A percentile compares a stretch with the other conserved stretches of the same genome.
Conservation (phyloP, 1,139 yeast genomes). For the Suhomyces bribrorum region DNA sequence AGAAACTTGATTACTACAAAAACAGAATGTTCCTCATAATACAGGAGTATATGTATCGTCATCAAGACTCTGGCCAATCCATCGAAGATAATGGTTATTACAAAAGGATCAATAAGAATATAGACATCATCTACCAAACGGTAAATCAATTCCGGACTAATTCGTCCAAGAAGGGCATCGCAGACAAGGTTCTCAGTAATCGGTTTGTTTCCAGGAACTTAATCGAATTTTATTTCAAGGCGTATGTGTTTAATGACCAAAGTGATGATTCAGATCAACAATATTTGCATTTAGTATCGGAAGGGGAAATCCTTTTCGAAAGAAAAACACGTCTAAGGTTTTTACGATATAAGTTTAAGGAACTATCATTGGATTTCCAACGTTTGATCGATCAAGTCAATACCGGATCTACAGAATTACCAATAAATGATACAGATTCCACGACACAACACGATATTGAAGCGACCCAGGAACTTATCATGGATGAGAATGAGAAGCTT, state of each 20-base stretch:
- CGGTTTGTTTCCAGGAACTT: conserved; percentile 9
- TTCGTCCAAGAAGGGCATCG: conserved; percentile 4
- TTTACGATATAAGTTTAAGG: conserved; percentile 17
- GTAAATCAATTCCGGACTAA: conserved; percentile 1
- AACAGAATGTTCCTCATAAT: not conserved
- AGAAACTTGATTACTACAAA: conserved; percentile 15
- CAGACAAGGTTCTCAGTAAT: conserved; percentile 9
- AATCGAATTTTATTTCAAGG: conserved; percentile 3
- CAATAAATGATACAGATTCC: not conserved
- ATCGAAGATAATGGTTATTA: conserved; percentile 4
- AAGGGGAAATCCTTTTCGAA: conserved; percentile 11
- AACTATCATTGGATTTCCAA: conserved; percentile 13
- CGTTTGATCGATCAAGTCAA: conserved; percentile 2
- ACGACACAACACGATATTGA: conserved; percentile 3
- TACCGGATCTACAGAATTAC: not conserved
- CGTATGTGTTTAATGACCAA: not conserved
- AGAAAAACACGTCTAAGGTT: conserved; percentile 14
- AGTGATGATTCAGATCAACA: not conserved
- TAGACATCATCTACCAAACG: conserved; percentile 5
- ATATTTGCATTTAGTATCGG: conserved; percentile 10
- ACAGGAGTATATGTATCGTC: not conserved
- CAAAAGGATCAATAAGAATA: conserved; percentile 4
- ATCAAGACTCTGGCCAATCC: not conserved
- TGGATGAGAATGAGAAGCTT: conserved; percentile 9
- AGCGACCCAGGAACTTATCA: conserved; percentile 6